Evolutionary conservation across 768 basidiomycete species (phyloP).

Genomic region (Tubosaeta sp.): DNA sequence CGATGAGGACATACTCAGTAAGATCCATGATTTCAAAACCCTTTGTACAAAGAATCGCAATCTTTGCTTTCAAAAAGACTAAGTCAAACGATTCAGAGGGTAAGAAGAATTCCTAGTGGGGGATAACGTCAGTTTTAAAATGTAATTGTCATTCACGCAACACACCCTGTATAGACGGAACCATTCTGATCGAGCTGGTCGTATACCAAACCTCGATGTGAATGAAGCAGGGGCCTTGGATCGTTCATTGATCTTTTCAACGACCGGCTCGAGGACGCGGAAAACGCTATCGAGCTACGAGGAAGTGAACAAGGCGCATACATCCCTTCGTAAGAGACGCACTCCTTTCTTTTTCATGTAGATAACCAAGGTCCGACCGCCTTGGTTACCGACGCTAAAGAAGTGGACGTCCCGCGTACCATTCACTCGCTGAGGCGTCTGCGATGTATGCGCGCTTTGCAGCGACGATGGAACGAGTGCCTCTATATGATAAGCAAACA

Average conservation of each 20-base stretch:
- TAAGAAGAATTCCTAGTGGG: slow-evolving; percentile 76
- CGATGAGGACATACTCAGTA: slow-evolving; percentile 58
- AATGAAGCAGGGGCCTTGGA: slow-evolving; percentile 66
- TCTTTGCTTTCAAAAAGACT: slow-evolving; percentile 89
- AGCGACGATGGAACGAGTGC: slow-evolving; percentile 88
- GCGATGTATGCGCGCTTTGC: slow-evolving; percentile 59
- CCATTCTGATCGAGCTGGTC: slow-evolving; percentile 86
- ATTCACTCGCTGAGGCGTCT: slow-evolving; percentile 87
- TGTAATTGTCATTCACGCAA: background rate
- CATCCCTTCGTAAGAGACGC: slow-evolving; percentile 18
- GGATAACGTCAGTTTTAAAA: background rate
- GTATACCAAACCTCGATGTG: slow-evolving; percentile 69
- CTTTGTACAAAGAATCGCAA: slow-evolving; percentile 89
- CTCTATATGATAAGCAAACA: slow-evolving; percentile 95
- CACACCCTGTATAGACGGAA: slow-evolving; percentile 82
- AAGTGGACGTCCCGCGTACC: slow-evolving; percentile 92
- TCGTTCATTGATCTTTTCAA: slow-evolving; percentile 80
- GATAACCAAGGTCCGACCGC: slow-evolving; percentile 84
- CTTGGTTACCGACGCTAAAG: slow-evolving; percentile 88
- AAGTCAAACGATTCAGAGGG: slow-evolving; percentile 89
- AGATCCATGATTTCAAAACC: slow-evolving; percentile 99
- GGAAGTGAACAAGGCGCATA: slow-evolving; percentile 4
- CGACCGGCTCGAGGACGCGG: slow-evolving; percentile 96
- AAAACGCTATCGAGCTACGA: slow-evolving; percentile 82
- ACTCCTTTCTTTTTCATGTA: slow-evolving; percentile 96